phyloP scores from a whole-genome alignment of 139 green algal genomes.

The Haematococcus sp. region DNA sequence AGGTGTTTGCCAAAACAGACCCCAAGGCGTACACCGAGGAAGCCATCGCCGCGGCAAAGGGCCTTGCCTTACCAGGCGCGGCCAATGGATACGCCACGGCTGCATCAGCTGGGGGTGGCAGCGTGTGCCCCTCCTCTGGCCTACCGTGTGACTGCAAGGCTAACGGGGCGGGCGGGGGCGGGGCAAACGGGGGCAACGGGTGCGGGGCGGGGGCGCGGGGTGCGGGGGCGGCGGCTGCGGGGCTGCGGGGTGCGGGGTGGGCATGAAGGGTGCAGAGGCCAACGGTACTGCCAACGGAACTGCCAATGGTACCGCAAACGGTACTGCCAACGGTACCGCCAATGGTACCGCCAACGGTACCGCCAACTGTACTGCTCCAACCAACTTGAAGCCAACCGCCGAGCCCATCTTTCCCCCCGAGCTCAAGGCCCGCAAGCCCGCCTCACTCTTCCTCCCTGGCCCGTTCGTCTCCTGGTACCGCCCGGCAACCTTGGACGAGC shows the following conservation, averaged over 20 bases:
- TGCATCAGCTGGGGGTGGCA: neutral
- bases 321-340: no score
- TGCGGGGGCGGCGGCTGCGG: constrained; percentile 18
- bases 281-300: no score
- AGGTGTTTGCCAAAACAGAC: constrained; percentile 76
- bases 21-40: constrained; percentile 73
- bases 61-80: constrained; percentile 6
- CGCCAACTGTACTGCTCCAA: no score
- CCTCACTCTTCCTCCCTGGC: constrained; percentile 52
- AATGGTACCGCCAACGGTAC: no score
- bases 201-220: neutral
- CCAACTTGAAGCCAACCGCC: constrained; percentile 14
- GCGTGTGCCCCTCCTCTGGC: constrained; percentile 72
- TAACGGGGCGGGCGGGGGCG: constrained; percentile 3
- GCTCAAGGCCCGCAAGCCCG: constrained; percentile 54
- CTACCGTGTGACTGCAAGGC: constrained; percentile 71
- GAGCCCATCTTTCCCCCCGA: constrained; percentile 95
- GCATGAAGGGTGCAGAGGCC: no score
- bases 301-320: no score
- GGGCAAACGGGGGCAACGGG: constrained; percentile 2
- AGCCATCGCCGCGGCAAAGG: constrained; percentile 68
- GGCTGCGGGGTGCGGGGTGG: constrained; percentile 7
- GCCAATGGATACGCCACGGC: constrained; percentile 1
- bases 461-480: constrained; percentile 48
- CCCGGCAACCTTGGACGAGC: constrained; percentile 64